phyloP scores from a whole-genome alignment of 1,284 basidiomycete species.

The Tranzscheliella williamsii region DNA sequence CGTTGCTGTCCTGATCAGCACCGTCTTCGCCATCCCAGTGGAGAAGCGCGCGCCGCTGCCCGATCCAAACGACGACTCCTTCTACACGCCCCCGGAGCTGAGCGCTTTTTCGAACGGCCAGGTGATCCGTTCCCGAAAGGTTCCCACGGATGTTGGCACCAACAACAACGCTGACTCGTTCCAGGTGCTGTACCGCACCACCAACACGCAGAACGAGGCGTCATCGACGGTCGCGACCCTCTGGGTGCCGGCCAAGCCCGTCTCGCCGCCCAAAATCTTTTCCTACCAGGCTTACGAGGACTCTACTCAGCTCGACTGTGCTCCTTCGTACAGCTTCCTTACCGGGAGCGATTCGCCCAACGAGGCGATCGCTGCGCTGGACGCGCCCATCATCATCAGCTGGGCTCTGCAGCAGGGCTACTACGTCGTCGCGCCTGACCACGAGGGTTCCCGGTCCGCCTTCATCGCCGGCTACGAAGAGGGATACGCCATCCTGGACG shows the following conservation, averaged over 20 bases:
- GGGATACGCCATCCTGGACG: conserved; percentile 46
- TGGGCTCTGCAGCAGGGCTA: conserved; percentile 48
- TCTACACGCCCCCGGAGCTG: conserved; percentile 35
- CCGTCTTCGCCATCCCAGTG: too few relatives aligned
- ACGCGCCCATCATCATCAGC: conserved; percentile 28
- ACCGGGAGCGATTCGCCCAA: conserved; percentile 12
- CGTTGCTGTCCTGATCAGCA: too few relatives aligned
- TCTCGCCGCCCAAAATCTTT: conserved; percentile 40
- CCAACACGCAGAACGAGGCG: conserved; percentile 13
- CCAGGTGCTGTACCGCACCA: conserved; percentile 47
- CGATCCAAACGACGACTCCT: conserved; percentile 39
- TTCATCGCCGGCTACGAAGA: conserved; percentile 46
- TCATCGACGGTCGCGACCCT: conserved; percentile 39
- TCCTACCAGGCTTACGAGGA: conserved; percentile 42
- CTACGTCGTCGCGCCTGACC: conserved; percentile 52
- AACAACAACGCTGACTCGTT: conserved; percentile 21
- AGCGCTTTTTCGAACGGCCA: conserved; percentile 28
- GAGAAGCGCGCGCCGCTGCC: conserved; percentile 3
- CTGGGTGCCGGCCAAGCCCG: conserved; percentile 35
- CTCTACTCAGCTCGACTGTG: conserved; percentile 34
- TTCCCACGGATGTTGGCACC: conserved; percentile 19
- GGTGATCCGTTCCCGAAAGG: conserved; percentile 28
- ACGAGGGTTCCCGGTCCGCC: conserved; percentile 37
- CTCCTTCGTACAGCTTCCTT: conserved; percentile 33
- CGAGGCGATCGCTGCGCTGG: conserved; percentile 14